phyloP scores from a whole-genome alignment of 805 yeast species.

The Saccharomyces jurei region DNA sequence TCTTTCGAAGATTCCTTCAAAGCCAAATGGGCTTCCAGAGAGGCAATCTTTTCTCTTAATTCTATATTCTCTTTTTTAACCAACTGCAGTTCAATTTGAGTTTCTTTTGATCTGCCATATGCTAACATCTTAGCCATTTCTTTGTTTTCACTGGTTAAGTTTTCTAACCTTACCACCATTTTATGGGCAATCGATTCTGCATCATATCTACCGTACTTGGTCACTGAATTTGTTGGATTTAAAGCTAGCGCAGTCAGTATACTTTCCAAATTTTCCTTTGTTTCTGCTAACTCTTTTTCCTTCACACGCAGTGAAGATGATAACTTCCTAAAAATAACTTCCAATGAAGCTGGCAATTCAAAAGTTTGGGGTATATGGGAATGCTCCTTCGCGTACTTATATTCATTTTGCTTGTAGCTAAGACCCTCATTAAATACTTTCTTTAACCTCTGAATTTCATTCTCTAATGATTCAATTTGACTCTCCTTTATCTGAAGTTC shows the following conservation, averaged over 20 bases:
- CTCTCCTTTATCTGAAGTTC: slow-evolving; percentile 50
- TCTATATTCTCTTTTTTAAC: slow-evolving; percentile 44
- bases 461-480: slow-evolving; percentile 39
- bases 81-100: slow-evolving; percentile 59
- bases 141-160: slow-evolving; percentile 60
- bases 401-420: slow-evolving; percentile 32
- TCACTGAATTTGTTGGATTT: slow-evolving; percentile 40
- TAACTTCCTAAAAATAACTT: slow-evolving; percentile 42
- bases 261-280: slow-evolving; percentile 57
- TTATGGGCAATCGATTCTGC: slow-evolving; percentile 70
- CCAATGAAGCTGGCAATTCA: slow-evolving; percentile 37
- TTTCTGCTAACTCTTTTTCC: slow-evolving; percentile 47
- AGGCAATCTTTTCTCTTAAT: slow-evolving; percentile 28
- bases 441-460: slow-evolving; percentile 36
- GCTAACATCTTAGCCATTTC: slow-evolving; percentile 62
- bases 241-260: slow-evolving; percentile 47
- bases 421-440: slow-evolving; percentile 29
- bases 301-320: slow-evolving; percentile 41
- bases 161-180: slow-evolving; percentile 51
- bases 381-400: slow-evolving; percentile 14
- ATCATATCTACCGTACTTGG: slow-evolving; percentile 57
- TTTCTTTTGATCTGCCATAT: slow-evolving; percentile 67
- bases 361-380: slow-evolving; percentile 11
- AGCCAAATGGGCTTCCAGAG: slow-evolving; percentile 1
- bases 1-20: neutral